Percentiles rank a stretch among this genome's conserved stretches.
These are phyloP conservation scores for Fistulinella prunicolor DNA, from an alignment of 768 basidiomycete genomes.

Conservation along the genomic window DNA sequence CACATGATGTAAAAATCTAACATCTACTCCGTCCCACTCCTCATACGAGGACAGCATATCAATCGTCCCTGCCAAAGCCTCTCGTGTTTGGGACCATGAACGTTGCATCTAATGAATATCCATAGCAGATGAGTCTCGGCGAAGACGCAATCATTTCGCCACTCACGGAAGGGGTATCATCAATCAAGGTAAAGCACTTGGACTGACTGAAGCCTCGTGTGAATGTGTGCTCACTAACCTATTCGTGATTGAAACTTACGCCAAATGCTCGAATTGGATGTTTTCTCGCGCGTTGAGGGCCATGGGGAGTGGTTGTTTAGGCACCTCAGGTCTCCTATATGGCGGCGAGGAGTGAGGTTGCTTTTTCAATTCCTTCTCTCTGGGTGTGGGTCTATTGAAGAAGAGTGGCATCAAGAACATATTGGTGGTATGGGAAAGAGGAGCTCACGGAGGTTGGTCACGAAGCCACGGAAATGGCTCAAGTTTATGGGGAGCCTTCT, in stretches of 20 bases:
- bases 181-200: slow-evolving; percentile 22
- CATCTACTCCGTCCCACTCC: slow-evolving; percentile 17
- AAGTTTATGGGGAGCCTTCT: neutral
- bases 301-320: slow-evolving; percentile 7
- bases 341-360: slow-evolving; percentile 8
- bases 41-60: slow-evolving; percentile 10
- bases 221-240: neutral
- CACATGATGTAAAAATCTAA: slow-evolving; percentile 18
- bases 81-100: slow-evolving; percentile 21
- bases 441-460: slow-evolving; percentile 8
- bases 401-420: neutral
- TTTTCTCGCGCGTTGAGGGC: slow-evolving; percentile 10
- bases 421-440: neutral
- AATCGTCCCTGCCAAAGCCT: slow-evolving; percentile 13
- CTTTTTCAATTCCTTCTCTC: neutral
- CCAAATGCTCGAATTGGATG: slow-evolving; percentile 16
- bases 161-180: slow-evolving; percentile 22
- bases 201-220: slow-evolving; percentile 12
- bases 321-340: slow-evolving; percentile 15
- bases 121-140: neutral
- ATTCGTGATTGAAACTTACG: slow-evolving; percentile 10
- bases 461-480: slow-evolving; percentile 8
- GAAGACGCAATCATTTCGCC: neutral
- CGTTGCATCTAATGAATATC: slow-evolving; percentile 17
- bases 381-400: neutral